Evolutionary conservation across 2,329 filamentous ascomycete genomes (phyloP).

Genomic region (Harringtonia aguacate): DNA sequence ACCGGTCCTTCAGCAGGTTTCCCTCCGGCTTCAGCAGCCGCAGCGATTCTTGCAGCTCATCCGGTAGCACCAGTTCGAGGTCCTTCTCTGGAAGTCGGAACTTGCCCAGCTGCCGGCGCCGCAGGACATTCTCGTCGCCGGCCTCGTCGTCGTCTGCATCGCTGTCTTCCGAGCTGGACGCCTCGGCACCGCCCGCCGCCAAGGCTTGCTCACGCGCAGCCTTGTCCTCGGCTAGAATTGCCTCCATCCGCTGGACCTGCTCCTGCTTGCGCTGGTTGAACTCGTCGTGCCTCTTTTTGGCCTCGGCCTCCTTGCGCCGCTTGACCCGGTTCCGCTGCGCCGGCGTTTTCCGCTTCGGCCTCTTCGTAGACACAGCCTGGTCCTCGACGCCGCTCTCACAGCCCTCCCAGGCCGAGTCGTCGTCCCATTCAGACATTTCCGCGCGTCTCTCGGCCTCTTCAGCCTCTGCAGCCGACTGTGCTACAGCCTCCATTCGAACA

Average conservation of each 20-base stretch:
- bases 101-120: conserved; percentile 65
- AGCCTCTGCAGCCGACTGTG: conserved; percentile 59
- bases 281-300: conserved; percentile 62
- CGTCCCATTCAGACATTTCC: conserved; percentile 62
- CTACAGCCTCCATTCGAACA: conserved; percentile 56
- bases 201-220: conserved; percentile 42
- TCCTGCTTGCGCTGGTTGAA: conserved; percentile 62
- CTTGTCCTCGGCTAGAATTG: conserved; percentile 59
- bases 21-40: conserved; percentile 83
- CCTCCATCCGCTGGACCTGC: conserved; percentile 61
- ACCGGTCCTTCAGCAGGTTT: conserved; percentile 87
- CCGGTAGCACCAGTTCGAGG: conserved; percentile 68
- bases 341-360: conserved; percentile 75
- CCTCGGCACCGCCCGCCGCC: too few species aligned
- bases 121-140: conserved; percentile 43
- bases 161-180: too few species aligned
- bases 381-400: conserved; percentile 75
- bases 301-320: conserved; percentile 79
- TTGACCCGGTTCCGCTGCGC: conserved; percentile 80
- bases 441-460: conserved; percentile 61
- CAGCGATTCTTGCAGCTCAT: conserved; percentile 75
- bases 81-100: conserved; percentile 65
- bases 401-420: conserved; percentile 86
- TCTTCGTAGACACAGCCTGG: conserved; percentile 54
- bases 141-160: conserved; percentile 36